These are phyloP conservation scores for Salix exigua DNA, from an alignment of 345 rosid species.

Conservation along the genomic window DNA sequence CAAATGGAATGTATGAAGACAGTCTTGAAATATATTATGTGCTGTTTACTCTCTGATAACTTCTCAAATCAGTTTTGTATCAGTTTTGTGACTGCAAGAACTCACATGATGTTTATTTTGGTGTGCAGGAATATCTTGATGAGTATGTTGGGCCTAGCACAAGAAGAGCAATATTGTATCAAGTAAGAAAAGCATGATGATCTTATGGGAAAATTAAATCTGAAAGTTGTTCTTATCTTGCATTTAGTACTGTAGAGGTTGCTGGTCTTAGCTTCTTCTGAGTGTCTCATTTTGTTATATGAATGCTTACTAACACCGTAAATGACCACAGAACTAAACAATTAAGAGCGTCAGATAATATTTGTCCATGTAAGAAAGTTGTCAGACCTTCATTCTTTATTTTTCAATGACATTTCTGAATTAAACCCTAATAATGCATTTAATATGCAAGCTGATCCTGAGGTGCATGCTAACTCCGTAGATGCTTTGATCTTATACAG, in stretches of 20 bases:
- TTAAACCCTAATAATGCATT: background rate
- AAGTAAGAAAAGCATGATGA: conserved; percentile 40
- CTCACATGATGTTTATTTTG: conserved; percentile 5
- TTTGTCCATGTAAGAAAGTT: background rate
- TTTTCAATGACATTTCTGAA: background rate
- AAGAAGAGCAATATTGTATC: conserved; percentile 67
- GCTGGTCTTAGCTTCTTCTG: background rate
- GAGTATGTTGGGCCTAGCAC: conserved; percentile 59
- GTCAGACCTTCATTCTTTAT: background rate
- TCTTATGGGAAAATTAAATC: conserved; percentile 1
- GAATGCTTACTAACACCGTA: background rate
- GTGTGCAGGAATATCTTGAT: conserved; percentile 68
- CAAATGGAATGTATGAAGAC: background rate
- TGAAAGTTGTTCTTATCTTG: background rate
- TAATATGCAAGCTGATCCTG: background rate
- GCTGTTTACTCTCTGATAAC: background rate
- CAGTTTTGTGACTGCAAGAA: background rate
- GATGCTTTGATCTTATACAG: background rate
- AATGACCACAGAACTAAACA: background rate
- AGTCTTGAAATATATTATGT: background rate
- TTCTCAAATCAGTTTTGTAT: background rate
- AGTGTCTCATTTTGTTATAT: background rate
- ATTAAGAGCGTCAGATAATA: background rate
- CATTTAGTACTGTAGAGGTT: background rate
- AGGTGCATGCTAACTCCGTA: background rate